These are phyloP conservation scores for Pythium aristosporum DNA, from an alignment of 352 stramenopile species.

Conservation along the genomic window DNA sequence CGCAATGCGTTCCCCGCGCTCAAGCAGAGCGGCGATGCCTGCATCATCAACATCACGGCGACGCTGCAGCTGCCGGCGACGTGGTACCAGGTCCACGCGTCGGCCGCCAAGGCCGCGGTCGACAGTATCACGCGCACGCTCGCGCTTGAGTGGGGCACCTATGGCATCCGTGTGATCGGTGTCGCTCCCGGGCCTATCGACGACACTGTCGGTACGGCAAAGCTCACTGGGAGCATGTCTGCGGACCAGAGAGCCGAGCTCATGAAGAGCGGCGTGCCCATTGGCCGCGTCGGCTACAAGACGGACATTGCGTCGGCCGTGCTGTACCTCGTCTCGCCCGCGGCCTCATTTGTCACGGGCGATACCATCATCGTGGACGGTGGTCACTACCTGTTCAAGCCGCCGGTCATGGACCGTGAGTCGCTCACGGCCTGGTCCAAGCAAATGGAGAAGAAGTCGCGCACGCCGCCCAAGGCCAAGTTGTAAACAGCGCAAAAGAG, in stretches of 20 bases:
- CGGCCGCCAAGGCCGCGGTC: constrained; percentile 93
- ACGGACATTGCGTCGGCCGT: constrained; percentile 78
- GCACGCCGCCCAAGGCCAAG: constrained; percentile 47
- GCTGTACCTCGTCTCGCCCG: constrained; percentile 82
- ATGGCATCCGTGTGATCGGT: constrained; percentile 92
- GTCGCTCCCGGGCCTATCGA: constrained; percentile 95
- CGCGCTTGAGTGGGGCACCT: constrained; percentile 95
- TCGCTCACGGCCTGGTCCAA: constrained; percentile 77
- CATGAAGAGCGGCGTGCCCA: constrained; percentile 52
- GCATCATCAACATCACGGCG: constrained; percentile 96
- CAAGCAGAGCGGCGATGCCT: constrained; percentile 57
- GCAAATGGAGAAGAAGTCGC: constrained; percentile 70
- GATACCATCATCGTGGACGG: constrained; percentile 85
- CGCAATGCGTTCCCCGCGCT: constrained; percentile 85
- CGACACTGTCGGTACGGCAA: constrained; percentile 93
- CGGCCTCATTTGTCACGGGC: constrained; percentile 78
- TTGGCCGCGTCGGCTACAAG: constrained; percentile 81
- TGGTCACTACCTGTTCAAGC: constrained; percentile 78
- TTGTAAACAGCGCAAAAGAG: constrained; percentile 30
- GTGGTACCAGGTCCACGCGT: constrained; percentile 95
- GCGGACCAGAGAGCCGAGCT: constrained; percentile 41
- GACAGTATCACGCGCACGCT: constrained; percentile 94
- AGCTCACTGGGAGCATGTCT: constrained; percentile 78
- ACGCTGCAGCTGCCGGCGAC: constrained; percentile 91
- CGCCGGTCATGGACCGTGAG: constrained; percentile 66